Evolutionary conservation across 768 basidiomycete species (phyloP).

Genomic region (Pleurotus platypus): DNA sequence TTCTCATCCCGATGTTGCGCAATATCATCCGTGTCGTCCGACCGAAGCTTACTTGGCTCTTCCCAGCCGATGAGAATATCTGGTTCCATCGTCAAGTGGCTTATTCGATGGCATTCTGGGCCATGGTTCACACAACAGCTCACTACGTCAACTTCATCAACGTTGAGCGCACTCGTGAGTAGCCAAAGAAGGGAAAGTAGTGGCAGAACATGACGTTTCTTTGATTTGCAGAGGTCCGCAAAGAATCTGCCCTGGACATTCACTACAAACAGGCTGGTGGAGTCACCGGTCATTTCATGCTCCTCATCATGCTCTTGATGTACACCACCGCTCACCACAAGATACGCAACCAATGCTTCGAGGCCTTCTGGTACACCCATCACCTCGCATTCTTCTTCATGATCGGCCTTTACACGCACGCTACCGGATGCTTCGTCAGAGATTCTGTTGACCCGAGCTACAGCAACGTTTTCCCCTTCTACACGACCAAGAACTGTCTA

Average conservation of each 20-base stretch:
- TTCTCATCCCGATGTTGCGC: conserved; percentile 86
- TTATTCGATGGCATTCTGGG: conserved; percentile 91
- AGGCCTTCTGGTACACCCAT: conserved; percentile 97
- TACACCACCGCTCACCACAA: conserved; percentile 89
- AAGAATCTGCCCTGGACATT: conserved; percentile 72
- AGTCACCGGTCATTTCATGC: conserved; percentile 95
- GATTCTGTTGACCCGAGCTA: conserved; percentile 75
- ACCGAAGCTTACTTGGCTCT: conserved; percentile 74
- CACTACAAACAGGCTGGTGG: conserved; percentile 88
- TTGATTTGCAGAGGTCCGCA: conserved; percentile 66
- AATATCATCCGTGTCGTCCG: conserved; percentile 84
- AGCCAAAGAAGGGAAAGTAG: no score
- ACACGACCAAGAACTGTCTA: conserved; percentile 81
- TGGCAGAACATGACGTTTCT: no score
- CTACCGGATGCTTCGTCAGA: conserved; percentile 93
- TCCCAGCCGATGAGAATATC: conserved; percentile 93
- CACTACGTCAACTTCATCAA: conserved; percentile 95
- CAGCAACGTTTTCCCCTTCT: conserved; percentile 77
- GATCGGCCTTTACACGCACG: conserved; percentile 85
- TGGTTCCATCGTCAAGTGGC: conserved; percentile 97
- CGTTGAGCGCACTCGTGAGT: conserved; percentile 81
- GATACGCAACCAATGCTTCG: conserved; percentile 86
- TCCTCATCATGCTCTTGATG: conserved; percentile 90
- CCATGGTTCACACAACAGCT: conserved; percentile 89
- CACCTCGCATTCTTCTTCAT: conserved; percentile 95